Base-by-base conservation (phyloP, 1,284 basidiomycete species). In the Psilocybe mexicana region DNA sequence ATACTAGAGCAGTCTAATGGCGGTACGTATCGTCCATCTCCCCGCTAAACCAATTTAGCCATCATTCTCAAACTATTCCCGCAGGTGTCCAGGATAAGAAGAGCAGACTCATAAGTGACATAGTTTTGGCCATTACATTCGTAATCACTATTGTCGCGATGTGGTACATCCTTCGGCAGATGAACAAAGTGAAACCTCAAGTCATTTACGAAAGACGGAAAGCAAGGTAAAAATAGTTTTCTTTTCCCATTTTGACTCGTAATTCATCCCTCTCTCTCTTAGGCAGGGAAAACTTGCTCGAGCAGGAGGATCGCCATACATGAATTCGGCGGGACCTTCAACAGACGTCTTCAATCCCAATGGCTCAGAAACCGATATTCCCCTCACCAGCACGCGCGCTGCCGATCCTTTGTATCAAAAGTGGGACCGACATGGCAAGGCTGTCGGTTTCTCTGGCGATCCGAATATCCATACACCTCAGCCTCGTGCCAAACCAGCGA, bases 131-230 rank as follows among this genome's bases (percentile, higher is more conserved):
- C 2, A 54, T 87, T 36, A 91, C 90, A 0, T 70, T 85, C 50
- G 43, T 93, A 25, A 82, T 96, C 61, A 96, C 94, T 0, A 63
- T 92, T 47, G 71, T 76, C 42, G 90, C 93, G 0, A 88, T 92
- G 74, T 94, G 91, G 87, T 96, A 90, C 70, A 90, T 96, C 65
- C 85, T 85, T 65, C 76, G 72, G 52, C 72, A 87, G 72, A 93
- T 96, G 86, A 84, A 88, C 67, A 78, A 83, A 64, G 88, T 85
- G 28, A 90, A 93, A 64, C 84, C 89, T 0, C 70, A 75, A 1
- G 85, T 96, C 7, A 87, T 96, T 67, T 85, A 91, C 56, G 82
- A 82, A 40, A 79, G 88, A 46, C 83, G 93, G 57, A 33, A 8
- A 33, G 30, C 5, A 33, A 33, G 30, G 30, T 33, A 4, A 4